Base-by-base conservation (phyloP, 495 filamentous ascomycete genomes). In the Penicillium atrosanguineum region DNA sequence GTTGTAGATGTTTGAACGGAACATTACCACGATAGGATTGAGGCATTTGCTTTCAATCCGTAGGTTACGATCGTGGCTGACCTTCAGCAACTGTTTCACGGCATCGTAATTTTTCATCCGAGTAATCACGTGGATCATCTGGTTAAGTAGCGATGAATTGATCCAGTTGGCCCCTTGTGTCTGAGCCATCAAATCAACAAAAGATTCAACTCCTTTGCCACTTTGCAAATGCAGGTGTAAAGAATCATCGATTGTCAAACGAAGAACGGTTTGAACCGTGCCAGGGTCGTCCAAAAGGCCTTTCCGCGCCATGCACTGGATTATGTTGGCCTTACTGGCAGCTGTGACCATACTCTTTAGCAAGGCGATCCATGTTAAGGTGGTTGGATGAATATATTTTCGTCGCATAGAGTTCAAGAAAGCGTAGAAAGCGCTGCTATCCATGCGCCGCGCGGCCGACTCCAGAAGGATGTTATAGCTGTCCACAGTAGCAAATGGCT, bases 381-480 rank as follows among this genome's bases (percentile, higher is more conserved):
- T 25, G 44, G 77, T 71, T 16, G 79, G 76, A 8, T 57, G 54
- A 42, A 81, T 60, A 1, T 67, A 50, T 18, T 57, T 41, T 46
- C 59, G 54, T 12, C 57, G 39, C 75, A 80, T 79, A 20, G 45
- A 41, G 6, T 52, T 38, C 19, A 79, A 45, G 16, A 74, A 47
- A 3, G 47, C 34, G 9, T 56, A 59, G 36, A 79, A 79, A 4
- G 50, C 55, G 4, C 28, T 47, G 19, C 71, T 44, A 56, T 79
- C 65, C 47, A 71, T 72, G 29, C 58, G 63, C 31, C 48, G 51
- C 31, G 76, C 75, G 31, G 68, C 57, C 15, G 56, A 57, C 38
- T 62, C 57, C 29, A 81, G 55, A 18, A 80, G 52, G 21, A 79
- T 69, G 31, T 80, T 79, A 49, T 67, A 78, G 9, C 74, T 75